Evolutionary conservation across 177 flowering plant species (phyloP).

Genomic region (Vitis hybrid): DNA sequence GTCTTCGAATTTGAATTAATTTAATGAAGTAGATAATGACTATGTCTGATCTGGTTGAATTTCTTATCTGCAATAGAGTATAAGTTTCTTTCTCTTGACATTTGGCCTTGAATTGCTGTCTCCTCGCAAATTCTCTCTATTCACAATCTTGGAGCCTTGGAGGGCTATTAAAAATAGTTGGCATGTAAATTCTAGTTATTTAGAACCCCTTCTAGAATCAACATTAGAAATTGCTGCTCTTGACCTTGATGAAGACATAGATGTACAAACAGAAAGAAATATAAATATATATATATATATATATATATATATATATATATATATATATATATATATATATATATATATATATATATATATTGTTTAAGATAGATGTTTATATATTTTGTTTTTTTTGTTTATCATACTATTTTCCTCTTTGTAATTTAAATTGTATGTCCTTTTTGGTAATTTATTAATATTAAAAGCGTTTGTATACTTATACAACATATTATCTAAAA

Average conservation of each 20-base stretch:
- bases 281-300: background rate
- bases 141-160: slow-evolving; percentile 43
- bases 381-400: no score
- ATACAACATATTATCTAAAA: no score
- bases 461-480: no score
- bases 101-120: slow-evolving; percentile 76
- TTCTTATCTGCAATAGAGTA: slow-evolving; percentile 51
- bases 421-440: no score
- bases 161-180: slow-evolving; percentile 14
- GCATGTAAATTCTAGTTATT: slow-evolving; percentile 16
- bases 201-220: slow-evolving; percentile 68
- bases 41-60: background rate
- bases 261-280: slow-evolving; percentile 75
- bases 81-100: slow-evolving; percentile 61
- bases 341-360: no score
- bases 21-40: no score
- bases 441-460: no score
- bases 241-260: slow-evolving; percentile 72
- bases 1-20: no score
- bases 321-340: no score
- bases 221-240: slow-evolving; percentile 15
- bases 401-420: no score
- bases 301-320: no score
- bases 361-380: no score
- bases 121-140: slow-evolving; percentile 34